Conservation (phyloP, 768 basidiomycete species). For the Panellus pusillus region DNA sequence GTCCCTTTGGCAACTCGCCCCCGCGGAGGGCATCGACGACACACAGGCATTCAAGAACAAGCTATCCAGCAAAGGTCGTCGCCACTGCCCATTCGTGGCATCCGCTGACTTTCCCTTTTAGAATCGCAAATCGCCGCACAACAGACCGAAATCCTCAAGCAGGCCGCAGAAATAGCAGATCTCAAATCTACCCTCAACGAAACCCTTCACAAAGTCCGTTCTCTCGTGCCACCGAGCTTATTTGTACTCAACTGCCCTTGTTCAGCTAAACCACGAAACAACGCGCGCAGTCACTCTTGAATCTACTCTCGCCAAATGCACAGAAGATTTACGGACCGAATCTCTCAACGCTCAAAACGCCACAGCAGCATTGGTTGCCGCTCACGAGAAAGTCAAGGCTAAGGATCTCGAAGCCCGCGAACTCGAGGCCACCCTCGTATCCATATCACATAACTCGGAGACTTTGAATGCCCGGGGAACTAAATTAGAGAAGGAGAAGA, state of each 20-base stretch:
- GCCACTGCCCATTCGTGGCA: slow-evolving; percentile 10
- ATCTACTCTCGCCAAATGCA: slow-evolving; percentile 43
- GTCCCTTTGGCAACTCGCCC: slow-evolving; percentile 48
- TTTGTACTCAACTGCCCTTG: slow-evolving; percentile 6
- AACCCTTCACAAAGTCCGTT: slow-evolving; percentile 44
- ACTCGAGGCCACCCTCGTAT: slow-evolving; percentile 56
- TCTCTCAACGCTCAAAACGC: slow-evolving; percentile 52
- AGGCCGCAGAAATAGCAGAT: slow-evolving; percentile 44
- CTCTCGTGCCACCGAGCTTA: not conserved
- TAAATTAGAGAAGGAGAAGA: slow-evolving; percentile 61
- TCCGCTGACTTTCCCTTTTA: slow-evolving; percentile 18
- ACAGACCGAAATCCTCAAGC: slow-evolving; percentile 42
- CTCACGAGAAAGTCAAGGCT: slow-evolving; percentile 51
- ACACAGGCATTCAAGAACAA: slow-evolving; percentile 47
- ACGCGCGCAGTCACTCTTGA: slow-evolving; percentile 58
- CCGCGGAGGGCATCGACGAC: slow-evolving; percentile 48
- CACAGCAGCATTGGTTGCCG: slow-evolving; percentile 45
- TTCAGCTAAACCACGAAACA: slow-evolving; percentile 57
- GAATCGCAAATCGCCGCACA: slow-evolving; percentile 52
- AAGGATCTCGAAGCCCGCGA: slow-evolving; percentile 52
- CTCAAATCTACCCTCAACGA: slow-evolving; percentile 43
- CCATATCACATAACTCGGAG: slow-evolving; percentile 54
- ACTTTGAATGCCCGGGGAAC: slow-evolving; percentile 38
- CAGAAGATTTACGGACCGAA: slow-evolving; percentile 60
- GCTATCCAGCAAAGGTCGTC: slow-evolving; percentile 48